A percentile compares a stretch with the other conserved stretches of the same genome.
These are phyloP conservation scores for Rhypophila decipiens DNA, from an alignment of 495 filamentous ascomycete species.

Conservation along the genomic window DNA sequence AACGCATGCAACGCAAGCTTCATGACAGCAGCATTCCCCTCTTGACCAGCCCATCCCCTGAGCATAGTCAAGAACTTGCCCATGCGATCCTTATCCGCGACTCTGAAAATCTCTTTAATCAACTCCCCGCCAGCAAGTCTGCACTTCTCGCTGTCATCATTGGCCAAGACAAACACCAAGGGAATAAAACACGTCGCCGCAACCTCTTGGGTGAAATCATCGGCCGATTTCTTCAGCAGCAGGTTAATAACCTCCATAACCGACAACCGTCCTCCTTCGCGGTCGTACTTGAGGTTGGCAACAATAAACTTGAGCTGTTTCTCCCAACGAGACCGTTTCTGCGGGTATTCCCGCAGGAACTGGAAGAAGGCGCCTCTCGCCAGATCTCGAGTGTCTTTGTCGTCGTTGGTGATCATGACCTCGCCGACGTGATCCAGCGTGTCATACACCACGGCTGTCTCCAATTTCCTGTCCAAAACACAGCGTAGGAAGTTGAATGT, in stretches of 20 bases:
- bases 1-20: slow-evolving; percentile 74
- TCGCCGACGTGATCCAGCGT: slow-evolving; percentile 76
- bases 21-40: slow-evolving; percentile 59
- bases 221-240: slow-evolving; percentile 71
- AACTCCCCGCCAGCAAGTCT: slow-evolving; percentile 75
- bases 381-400: slow-evolving; percentile 73
- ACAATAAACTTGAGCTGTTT: slow-evolving; percentile 87
- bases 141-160: slow-evolving; percentile 83
- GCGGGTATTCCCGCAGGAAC: slow-evolving; percentile 91
- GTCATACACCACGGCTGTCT: slow-evolving; percentile 86
- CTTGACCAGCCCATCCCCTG: slow-evolving; percentile 69
- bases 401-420: slow-evolving; percentile 97
- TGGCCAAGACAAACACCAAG: slow-evolving; percentile 74
- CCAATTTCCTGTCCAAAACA: slow-evolving; percentile 74
- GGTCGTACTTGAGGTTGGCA: slow-evolving; percentile 83
- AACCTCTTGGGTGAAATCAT: slow-evolving; percentile 75
- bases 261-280: slow-evolving; percentile 79
- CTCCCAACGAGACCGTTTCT: slow-evolving; percentile 75
- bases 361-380: slow-evolving; percentile 87
- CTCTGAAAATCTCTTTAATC: slow-evolving; percentile 70
- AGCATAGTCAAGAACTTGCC: slow-evolving; percentile 62
- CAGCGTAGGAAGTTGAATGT: slow-evolving; percentile 90
- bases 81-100: slow-evolving; percentile 66
- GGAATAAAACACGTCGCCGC: slow-evolving; percentile 78
- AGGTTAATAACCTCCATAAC: slow-evolving; percentile 86